Evolutionary conservation across 1,139 yeast genomes (phyloP), one percentile per base, ranked within the genome.

Genomic region (Debaryomyces sp.): DNA sequence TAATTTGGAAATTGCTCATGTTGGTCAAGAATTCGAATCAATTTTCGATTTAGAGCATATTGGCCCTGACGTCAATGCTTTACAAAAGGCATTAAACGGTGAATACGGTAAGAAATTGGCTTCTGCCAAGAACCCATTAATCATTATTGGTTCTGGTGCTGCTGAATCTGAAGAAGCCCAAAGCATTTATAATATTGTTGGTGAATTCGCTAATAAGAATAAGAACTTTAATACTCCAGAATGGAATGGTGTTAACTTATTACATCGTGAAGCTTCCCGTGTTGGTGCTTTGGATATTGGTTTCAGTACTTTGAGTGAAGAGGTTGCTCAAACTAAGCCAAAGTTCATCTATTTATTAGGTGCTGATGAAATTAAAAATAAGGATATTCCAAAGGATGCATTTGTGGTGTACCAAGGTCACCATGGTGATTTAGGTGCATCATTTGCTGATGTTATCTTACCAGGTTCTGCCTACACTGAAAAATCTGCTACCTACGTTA

Each of bases 381-480:
- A 78, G 49, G 89, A 87, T 52, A 82, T 89, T 60, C 96, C 96
- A 58, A 76, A 78, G 67, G 95, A 89, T 65, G 91, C 96, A 9
- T 89, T 89, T 66, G 96, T 89, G 34, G 85, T 89, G 48, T 89
- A 89, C 73, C 92, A 89, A 73, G 96, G 96, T 49, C 96, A 89
- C 69, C 96, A 89, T 70, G 96, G 96, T 73, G 96, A 89, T 59
- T 68, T 81, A 35, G 96, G 96, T 59, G 96, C 96, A 29, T 86
- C 94, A 17, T 81, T 83, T 60, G 96, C 96, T 43, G 96, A 89
- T 66, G 96, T 89, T 40, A 81, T 89, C 52, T 80, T 89, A 58
- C 96, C 96, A 49, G 94, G 94, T 47, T 80, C 94, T 35, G 96
- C 96, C 40, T 89, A 87, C 79, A 89, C 96, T 39, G 96, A 89